phyloP scores from a whole-genome alignment of 2,329 filamentous ascomycete species.

The Diplodia seriata region DNA sequence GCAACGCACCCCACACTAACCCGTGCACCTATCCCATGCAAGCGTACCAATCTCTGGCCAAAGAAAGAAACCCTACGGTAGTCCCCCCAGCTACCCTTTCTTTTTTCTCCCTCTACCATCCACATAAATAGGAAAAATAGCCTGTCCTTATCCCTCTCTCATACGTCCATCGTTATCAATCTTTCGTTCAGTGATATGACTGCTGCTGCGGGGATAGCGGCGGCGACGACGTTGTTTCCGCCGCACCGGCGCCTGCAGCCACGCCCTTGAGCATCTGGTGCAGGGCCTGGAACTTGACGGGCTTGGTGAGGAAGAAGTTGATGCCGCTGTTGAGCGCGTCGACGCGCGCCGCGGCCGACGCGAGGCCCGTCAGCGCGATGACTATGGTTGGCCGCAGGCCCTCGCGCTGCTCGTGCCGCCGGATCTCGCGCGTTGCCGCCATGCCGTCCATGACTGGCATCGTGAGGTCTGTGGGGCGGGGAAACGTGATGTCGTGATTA shows the following conservation, averaged over 20 bases:
- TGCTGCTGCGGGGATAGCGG: neutral
- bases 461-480: slow-evolving; percentile 40
- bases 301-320: slow-evolving; percentile 46
- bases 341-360: slow-evolving; percentile 38
- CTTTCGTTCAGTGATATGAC: neutral
- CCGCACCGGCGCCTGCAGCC: neutral
- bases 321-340: slow-evolving; percentile 43
- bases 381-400: slow-evolving; percentile 35
- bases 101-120: neutral
- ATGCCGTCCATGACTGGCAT: slow-evolving; percentile 50
- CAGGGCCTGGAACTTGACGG: slow-evolving; percentile 42
- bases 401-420: slow-evolving; percentile 41
- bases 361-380: slow-evolving; percentile 44
- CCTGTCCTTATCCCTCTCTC: neutral
- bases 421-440: slow-evolving; percentile 44
- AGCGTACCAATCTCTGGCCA: neutral
- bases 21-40: neutral
- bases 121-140: neutral
- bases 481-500: neutral
- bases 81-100: neutral
- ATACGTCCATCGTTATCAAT: neutral
- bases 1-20: neutral
- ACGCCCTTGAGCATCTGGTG: slow-evolving; percentile 30
- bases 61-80: neutral
- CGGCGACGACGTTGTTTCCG: neutral